Conservation (phyloP, 169 alveolate species). For the Cryptosporidium tyzzeri region DNA sequence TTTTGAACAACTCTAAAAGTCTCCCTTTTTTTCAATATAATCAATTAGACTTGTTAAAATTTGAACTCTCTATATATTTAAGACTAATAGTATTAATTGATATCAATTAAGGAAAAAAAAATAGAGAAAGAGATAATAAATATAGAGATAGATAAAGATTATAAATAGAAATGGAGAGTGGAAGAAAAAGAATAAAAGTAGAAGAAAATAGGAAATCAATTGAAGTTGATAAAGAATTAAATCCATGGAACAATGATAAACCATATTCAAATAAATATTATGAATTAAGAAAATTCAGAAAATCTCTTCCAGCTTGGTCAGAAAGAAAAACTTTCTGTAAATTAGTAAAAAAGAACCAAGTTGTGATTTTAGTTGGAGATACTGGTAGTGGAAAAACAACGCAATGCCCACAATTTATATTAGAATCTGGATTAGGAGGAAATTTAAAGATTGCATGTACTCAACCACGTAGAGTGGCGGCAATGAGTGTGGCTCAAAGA, state of each 20-base stretch:
- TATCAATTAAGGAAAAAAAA: no score
- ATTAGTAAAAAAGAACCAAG: constrained; percentile 83
- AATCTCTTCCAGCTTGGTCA: constrained; percentile 90
- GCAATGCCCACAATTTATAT: constrained; percentile 95
- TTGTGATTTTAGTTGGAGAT: constrained; percentile 92
- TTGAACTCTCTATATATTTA: background rate
- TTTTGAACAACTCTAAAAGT: no score
- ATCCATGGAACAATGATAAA: constrained; percentile 50
- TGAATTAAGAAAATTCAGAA: constrained; percentile 83
- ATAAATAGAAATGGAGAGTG: constrained; percentile 5
- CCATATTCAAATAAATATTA: constrained; percentile 82
- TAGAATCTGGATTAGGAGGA: constrained; percentile 86
- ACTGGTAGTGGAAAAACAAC: constrained; percentile 99
- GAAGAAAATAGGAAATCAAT: background rate
- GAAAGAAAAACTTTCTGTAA: constrained; percentile 87
- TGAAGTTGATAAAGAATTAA: background rate
- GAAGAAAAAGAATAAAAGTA: constrained; percentile 11
- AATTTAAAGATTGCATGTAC: constrained; percentile 95
- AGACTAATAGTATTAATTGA: background rate
- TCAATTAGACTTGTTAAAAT: background rate
- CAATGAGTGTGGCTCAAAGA: constrained; percentile 98
- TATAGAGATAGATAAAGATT: background rate
- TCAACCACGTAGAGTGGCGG: constrained; percentile 99
- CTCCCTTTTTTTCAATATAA: no score
- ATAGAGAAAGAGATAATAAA: background rate